These are phyloP conservation scores for Candida quercuum DNA, from an alignment of 805 yeast species.

Conservation along the genomic window DNA sequence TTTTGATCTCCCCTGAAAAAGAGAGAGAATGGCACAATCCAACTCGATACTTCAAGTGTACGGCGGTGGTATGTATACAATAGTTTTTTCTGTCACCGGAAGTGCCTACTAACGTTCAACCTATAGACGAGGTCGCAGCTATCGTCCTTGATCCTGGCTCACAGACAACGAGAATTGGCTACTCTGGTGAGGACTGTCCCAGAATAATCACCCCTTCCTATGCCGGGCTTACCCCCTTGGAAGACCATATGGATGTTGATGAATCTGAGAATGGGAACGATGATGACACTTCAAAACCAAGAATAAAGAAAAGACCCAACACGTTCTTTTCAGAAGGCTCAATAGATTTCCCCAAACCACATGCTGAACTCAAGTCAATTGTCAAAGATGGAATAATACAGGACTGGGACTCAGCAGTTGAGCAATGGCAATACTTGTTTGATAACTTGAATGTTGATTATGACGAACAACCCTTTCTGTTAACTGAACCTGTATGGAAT, in stretches of 20 bases:
- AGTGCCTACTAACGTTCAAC: constrained; percentile 9
- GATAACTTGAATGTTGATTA: constrained; percentile 47
- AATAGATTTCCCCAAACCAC: constrained; percentile 45
- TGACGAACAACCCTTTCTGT: constrained; percentile 65
- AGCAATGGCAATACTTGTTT: constrained; percentile 64
- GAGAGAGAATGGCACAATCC: constrained; percentile 17
- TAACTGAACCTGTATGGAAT: constrained; percentile 90
- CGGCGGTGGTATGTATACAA: constrained; percentile 12
- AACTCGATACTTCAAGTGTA: constrained; percentile 19
- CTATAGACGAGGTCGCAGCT: constrained; percentile 77
- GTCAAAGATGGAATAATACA: constrained; percentile 54
- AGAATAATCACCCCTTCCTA: constrained; percentile 67
- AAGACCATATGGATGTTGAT: constrained; percentile 19
- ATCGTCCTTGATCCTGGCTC: constrained; percentile 92
- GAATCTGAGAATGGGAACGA: constrained; percentile 15
- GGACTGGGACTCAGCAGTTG: constrained; percentile 86
- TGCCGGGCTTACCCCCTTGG: constrained; percentile 36
- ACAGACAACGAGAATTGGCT: constrained; percentile 76
- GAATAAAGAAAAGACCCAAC: constrained; percentile 18
- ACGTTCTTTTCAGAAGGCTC: constrained; percentile 34
- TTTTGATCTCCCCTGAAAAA: too few relatives aligned
- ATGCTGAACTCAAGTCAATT: constrained; percentile 50
- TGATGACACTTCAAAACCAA: constrained; percentile 14
- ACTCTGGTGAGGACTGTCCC: constrained; percentile 90
- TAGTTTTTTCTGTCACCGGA: too few relatives aligned